Base-by-base conservation (phyloP, 2,329 filamentous ascomycete genomes). In the Shiraia bambusicola region DNA sequence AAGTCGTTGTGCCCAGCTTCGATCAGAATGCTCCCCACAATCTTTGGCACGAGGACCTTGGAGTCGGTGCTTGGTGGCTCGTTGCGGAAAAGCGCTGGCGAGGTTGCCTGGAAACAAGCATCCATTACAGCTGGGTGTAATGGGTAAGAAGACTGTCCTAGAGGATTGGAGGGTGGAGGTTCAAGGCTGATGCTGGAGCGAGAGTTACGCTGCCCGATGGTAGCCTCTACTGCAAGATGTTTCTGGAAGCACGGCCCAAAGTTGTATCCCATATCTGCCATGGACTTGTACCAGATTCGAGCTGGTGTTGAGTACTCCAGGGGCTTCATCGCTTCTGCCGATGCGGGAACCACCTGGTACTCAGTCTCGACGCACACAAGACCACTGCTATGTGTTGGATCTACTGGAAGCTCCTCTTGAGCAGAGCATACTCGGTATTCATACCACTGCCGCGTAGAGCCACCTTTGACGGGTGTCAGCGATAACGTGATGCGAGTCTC, bases 121-220 rank as follows among this genome's bases (percentile, higher is more conserved):
- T 66, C 64, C 8, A 67, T 43, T 3, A 30, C 43, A 14, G 55
- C 49, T 4, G 63, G 64, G 42, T 67, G 62, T 24, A 67, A 40
- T 12, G 50, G 38, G 34, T 66, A 63, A 2, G 15, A 25, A 4
- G 51, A 58, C 28, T 59, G 53, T n/a, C n/a, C n/a, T 2, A 12
- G 17, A 13, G 37, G 40, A 4, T 45, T 38, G 6, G 54, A 57
- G 15, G 36, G 28, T 10, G 56, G 56, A 15, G 45, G 40, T n/a
- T 28, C 27, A 2, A 56, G 33, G 10, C 40, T 48, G 26, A 58
- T 40, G 6, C 24, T 22, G 4, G 50, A 33, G 13, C 52, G 42
- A 22, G 41, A 42, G 9, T 26, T n/a, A 5, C 41, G 40, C 7
- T 32, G 15, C 5, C 43, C 44, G 5, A 19, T 31, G 0, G 24